A percentile compares a stretch with the other conserved stretches of the same genome.
Conservation (phyloP, 805 yeast species). For the Suhomyces tanzawaensis region DNA sequence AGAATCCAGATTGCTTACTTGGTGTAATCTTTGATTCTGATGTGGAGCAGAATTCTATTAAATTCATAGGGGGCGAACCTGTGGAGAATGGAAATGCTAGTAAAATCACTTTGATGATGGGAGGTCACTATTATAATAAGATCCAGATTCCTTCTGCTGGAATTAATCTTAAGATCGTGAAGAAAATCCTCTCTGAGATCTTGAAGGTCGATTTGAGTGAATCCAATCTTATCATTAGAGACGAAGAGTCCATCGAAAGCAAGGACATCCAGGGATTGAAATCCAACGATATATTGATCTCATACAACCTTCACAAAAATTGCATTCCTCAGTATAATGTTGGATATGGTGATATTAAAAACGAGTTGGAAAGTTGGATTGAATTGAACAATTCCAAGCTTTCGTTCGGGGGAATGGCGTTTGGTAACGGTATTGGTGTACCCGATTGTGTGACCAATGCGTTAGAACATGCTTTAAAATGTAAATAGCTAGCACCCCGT, state of each 20-base stretch:
- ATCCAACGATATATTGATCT: slow-evolving; percentile 29
- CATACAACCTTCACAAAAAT: slow-evolving; percentile 34
- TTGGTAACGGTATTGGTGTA: slow-evolving; percentile 78
- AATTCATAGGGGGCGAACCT: slow-evolving; percentile 8
- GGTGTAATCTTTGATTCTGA: slow-evolving; percentile 94
- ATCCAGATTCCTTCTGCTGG: slow-evolving; percentile 30
- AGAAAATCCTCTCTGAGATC: slow-evolving; percentile 22
- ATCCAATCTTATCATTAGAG: slow-evolving; percentile 23
- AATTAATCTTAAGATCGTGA: slow-evolving; percentile 25
- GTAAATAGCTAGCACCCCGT: no score
- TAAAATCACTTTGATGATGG: slow-evolving; percentile 85
- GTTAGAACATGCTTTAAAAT: slow-evolving; percentile 49
- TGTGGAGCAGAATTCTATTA: slow-evolving; percentile 53
- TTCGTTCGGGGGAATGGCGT: slow-evolving; percentile 75
- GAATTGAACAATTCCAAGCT: slow-evolving; percentile 28
- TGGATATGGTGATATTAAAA: slow-evolving; percentile 55
- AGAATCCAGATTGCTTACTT: slow-evolving; percentile 55
- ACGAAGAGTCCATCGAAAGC: slow-evolving; percentile 18
- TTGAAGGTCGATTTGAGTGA: slow-evolving; percentile 22
- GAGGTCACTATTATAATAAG: slow-evolving; percentile 60
- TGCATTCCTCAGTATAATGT: slow-evolving; percentile 81
- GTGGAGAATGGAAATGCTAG: slow-evolving; percentile 40
- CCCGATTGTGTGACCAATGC: slow-evolving; percentile 79
- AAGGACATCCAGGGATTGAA: slow-evolving; percentile 13
- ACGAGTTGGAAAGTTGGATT: slow-evolving; percentile 32